A percentile compares a stretch with the other conserved stretches of the same genome.
phyloP scores from a whole-genome alignment of 345 rosid genomes.

The Syzygium jambos region DNA sequence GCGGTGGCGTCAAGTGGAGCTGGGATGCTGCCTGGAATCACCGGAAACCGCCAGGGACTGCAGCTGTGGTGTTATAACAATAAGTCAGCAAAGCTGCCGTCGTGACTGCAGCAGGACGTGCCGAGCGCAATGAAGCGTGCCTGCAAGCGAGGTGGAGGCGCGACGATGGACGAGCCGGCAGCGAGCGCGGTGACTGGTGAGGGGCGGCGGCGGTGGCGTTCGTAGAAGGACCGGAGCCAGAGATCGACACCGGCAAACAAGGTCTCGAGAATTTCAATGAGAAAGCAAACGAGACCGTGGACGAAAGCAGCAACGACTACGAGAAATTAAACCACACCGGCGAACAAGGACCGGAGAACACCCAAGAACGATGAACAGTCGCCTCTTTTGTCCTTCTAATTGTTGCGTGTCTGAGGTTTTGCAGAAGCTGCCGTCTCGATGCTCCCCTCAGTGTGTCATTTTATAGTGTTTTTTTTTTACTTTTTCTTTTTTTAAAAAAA shows the following conservation, averaged over 20 bases:
- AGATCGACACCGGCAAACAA: neutral
- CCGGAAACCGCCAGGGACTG: neutral
- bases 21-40: neutral
- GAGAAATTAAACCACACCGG: too few species aligned
- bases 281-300: neutral
- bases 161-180: neutral
- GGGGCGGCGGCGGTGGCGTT: neutral
- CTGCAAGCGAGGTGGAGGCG: neutral
- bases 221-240: too few species aligned
- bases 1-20: neutral
- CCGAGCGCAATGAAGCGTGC: neutral
- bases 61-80: neutral
- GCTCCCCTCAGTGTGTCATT: fast-evolving
- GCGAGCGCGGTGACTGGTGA: neutral
- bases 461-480: too few species aligned
- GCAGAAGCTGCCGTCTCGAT: neutral
- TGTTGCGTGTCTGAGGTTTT: too few species aligned
- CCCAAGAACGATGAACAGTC: too few species aligned
- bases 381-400: too few species aligned
- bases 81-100: neutral
- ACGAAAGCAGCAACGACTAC: neutral
- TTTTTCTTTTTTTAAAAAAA: too few species aligned
- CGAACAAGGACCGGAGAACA: too few species aligned
- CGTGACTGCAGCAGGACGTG: neutral
- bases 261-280: neutral